Conservation (phyloP, 2,329 filamentous ascomycete species). For the Byssochlamys sp. region DNA sequence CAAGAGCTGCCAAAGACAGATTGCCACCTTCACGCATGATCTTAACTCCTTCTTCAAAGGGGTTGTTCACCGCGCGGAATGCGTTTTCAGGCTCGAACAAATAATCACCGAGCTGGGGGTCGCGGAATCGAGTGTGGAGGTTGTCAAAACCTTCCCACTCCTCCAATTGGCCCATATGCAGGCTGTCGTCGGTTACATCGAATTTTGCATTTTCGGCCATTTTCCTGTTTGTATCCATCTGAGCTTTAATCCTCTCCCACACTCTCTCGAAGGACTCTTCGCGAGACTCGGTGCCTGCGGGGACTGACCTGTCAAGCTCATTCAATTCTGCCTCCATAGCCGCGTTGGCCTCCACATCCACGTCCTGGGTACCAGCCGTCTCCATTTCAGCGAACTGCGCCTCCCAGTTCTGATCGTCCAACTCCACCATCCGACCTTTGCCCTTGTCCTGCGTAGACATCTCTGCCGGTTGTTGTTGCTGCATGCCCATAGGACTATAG, state of each 20-base stretch:
- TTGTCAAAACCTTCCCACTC: slow-evolving; percentile 72
- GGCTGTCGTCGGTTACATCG: slow-evolving; percentile 33
- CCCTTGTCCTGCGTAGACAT: slow-evolving; percentile 62
- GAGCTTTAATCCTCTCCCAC: slow-evolving; percentile 39
- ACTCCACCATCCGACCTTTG: slow-evolving; percentile 72
- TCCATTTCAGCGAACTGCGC: slow-evolving; percentile 89
- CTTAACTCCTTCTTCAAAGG: slow-evolving; percentile 84
- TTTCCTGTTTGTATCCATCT: slow-evolving; percentile 40
- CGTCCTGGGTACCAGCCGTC: slow-evolving; percentile 41
- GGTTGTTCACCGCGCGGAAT: slow-evolving; percentile 69
- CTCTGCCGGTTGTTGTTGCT: slow-evolving; percentile 35
- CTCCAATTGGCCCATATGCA: slow-evolving; percentile 61
- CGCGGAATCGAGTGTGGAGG: slow-evolving; percentile 58
- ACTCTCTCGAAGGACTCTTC: slow-evolving; percentile 72
- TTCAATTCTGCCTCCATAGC: slow-evolving; percentile 80
- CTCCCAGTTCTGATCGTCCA: slow-evolving; percentile 92
- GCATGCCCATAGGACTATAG: slow-evolving; percentile 42
- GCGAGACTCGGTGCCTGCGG: slow-evolving; percentile 53
- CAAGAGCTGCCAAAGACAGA: slow-evolving; percentile 80
- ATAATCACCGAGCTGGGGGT: slow-evolving; percentile 78
- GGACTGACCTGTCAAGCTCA: slow-evolving; percentile 73
- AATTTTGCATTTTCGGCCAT: slow-evolving; percentile 54
- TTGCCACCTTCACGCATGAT: slow-evolving; percentile 93
- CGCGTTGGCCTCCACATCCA: slow-evolving; percentile 56
- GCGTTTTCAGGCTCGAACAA: slow-evolving; percentile 92